Base-by-base conservation (phyloP, 805 yeast genomes). In the Saturnispora sekii region DNA sequence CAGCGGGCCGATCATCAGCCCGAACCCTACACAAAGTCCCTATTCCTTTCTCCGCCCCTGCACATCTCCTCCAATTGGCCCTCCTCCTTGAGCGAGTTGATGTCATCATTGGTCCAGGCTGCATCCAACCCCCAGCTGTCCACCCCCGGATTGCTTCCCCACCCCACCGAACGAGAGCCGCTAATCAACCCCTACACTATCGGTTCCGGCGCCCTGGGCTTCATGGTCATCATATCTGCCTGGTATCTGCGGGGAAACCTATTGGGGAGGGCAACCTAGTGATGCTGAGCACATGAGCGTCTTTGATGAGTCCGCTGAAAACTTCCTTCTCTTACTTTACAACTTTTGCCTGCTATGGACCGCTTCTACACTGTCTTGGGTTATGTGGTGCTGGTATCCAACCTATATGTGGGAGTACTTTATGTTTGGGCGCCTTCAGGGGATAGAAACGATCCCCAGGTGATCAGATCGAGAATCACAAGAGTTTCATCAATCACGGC, bases 41-140 rank as follows among this genome's bases (percentile, higher is more conserved):
- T 88, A 5, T 68, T 63, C 47, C 59, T 93, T 12, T 79, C 81
- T 10, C 84, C 93, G 4, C 98, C 98, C 0, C 63, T 93, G 50
- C 97, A 93, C 57, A 84, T 90, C 2, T 85, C 95, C 0, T 84
- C 95, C 0, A 72, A 79, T 10, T 93, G 99, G 99, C 72, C 85
- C 2, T 74, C 94, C 1, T 85, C 96, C 0, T 60, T 90, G 32
- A 78, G 79, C 49, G 97, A 94, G 53, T 66, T 93, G 16, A 84
- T 90, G 58, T 80, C 84, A 21, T 95, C 85, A 54, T 62, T 93
- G 18, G 95, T 89, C 0, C 95, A 87, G 52, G 93, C 94, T 0
- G 95, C 97, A 0, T 76, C 79, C 47, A 65, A 64, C 34, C 98
- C 98, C 0, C 75, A 79, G 35, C 61, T 71, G 6, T 83, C 87